A percentile compares a stretch with the other conserved stretches of the same genome.
Conservation (phyloP, 495 filamentous ascomycete species). For the Neohortaea acidophila region DNA sequence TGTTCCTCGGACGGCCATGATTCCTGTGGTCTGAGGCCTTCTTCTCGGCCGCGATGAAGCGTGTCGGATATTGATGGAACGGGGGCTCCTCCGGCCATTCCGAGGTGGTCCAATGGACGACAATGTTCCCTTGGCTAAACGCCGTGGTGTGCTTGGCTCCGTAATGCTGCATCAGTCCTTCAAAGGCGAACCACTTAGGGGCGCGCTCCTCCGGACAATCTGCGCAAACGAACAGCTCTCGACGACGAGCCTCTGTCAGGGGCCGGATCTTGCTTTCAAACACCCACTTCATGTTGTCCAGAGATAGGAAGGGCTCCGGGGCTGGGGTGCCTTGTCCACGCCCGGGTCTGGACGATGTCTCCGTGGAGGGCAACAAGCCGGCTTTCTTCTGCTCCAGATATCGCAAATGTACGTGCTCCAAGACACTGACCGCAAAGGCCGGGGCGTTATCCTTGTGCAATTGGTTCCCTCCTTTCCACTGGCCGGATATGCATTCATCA, state of each 20-base stretch:
- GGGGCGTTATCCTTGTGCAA: conserved; percentile 44
- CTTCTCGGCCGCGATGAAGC: conserved; percentile 21
- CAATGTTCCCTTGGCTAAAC: conserved; percentile 50
- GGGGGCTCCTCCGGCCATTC: conserved; percentile 65
- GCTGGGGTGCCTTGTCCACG: neutral
- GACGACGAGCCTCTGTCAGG: conserved; percentile 41
- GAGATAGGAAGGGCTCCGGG: conserved; percentile 22
- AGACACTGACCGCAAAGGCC: conserved; percentile 50
- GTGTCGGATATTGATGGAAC: conserved; percentile 41
- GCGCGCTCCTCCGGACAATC: conserved; percentile 42
- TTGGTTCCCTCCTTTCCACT: conserved; percentile 40
- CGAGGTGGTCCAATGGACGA: conserved; percentile 55
- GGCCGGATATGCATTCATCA: conserved; percentile 45
- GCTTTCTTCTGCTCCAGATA: conserved; percentile 22
- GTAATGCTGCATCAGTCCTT: conserved; percentile 65
- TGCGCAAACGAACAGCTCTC: conserved; percentile 62
- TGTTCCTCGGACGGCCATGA: neutral
- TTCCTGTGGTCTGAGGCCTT: conserved; percentile 1
- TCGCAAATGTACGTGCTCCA: conserved; percentile 43
- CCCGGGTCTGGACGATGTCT: neutral
- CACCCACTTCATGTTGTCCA: conserved; percentile 78
- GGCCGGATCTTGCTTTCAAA: conserved; percentile 62
- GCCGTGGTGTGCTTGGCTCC: conserved; percentile 59
- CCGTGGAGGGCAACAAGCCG: neutral
- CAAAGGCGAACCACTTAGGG: conserved; percentile 53